These are phyloP conservation scores for Ichthyophonus hoferi DNA, from an alignment of 208 protist genomes.

Conservation along the genomic window DNA sequence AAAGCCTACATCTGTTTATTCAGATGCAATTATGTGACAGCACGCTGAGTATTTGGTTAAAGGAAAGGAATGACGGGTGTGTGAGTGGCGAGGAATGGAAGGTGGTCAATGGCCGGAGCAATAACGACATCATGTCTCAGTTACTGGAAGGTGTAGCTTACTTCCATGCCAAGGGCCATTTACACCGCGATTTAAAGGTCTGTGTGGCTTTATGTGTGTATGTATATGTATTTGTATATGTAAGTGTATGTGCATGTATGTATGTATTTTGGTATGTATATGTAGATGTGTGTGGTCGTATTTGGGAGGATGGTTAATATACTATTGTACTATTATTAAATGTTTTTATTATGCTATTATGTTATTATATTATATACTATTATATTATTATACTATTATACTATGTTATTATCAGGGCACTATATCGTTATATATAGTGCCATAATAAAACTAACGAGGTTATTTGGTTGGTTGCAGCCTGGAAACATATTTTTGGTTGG, in stretches of 20 bases:
- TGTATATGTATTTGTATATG: neutral
- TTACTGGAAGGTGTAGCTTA: conserved; percentile 64
- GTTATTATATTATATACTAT: no score
- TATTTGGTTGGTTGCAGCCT: no score
- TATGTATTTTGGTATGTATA: neutral
- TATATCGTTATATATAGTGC: no score
- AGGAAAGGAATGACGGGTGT: neutral
- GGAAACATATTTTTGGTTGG: conserved; percentile 63
- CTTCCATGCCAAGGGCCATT: conserved; percentile 58
- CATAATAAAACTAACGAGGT: no score
- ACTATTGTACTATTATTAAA: no score
- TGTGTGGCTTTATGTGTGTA: conserved; percentile 13
- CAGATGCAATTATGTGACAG: conserved; percentile 68
- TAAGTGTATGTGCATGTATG: neutral
- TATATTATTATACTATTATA: no score
- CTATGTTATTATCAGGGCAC: no score
- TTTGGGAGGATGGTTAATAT: neutral
- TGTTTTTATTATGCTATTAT: no score
- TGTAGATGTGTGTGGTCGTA: neutral
- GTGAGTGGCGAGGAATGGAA: neutral
- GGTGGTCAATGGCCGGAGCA: conserved; percentile 16
- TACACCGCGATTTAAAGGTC: neutral
- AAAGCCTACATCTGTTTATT: conserved; percentile 65
- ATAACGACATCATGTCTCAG: conserved; percentile 57
- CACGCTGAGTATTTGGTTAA: conserved; percentile 29